These are phyloP conservation scores for Zizania latifolia DNA, from an alignment of 176 grass and related monocot genomes.

Conservation along the genomic window DNA sequence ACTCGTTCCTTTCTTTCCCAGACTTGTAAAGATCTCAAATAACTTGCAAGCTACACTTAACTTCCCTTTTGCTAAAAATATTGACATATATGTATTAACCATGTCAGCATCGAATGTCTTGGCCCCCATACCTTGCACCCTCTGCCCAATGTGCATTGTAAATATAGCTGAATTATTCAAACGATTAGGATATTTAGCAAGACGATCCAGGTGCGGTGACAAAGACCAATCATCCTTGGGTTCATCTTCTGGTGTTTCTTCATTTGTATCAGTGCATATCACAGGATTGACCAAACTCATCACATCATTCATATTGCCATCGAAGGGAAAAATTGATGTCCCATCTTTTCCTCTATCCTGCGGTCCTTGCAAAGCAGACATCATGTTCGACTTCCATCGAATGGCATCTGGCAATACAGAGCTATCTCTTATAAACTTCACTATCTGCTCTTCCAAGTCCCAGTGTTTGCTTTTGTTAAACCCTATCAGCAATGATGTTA, in stretches of 20 bases:
- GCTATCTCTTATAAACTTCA: constrained; percentile 64
- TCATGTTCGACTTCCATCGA: constrained; percentile 80
- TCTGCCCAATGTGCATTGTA: constrained; percentile 47
- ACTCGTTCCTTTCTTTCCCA: constrained; percentile 56
- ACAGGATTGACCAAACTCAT: constrained; percentile 52
- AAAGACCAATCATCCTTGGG: constrained; percentile 76
- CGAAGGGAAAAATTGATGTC: constrained; percentile 55
- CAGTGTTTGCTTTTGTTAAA: constrained; percentile 59
- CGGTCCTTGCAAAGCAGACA: constrained; percentile 53
- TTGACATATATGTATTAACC: constrained; percentile 91
- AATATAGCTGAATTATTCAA: constrained; percentile 47
- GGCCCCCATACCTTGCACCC: constrained; percentile 54
- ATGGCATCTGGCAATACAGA: constrained; percentile 51
- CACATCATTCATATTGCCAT: constrained; percentile 53
- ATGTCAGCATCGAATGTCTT: constrained; percentile 82
- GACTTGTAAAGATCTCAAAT: constrained; percentile 67
- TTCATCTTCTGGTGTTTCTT: constrained; percentile 28
- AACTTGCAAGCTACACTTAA: constrained; percentile 91
- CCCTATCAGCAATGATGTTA: constrained; percentile 74
- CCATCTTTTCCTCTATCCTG: constrained; percentile 70
- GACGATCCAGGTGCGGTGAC: constrained; percentile 73
- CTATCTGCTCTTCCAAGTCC: constrained; percentile 70
- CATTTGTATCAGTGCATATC: constrained; percentile 23
- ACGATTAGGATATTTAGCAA: constrained; percentile 40
- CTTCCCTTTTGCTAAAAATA: constrained; percentile 86